Conservation (phyloP, 805 yeast genomes). For the Brettanomyces sp. region DNA sequence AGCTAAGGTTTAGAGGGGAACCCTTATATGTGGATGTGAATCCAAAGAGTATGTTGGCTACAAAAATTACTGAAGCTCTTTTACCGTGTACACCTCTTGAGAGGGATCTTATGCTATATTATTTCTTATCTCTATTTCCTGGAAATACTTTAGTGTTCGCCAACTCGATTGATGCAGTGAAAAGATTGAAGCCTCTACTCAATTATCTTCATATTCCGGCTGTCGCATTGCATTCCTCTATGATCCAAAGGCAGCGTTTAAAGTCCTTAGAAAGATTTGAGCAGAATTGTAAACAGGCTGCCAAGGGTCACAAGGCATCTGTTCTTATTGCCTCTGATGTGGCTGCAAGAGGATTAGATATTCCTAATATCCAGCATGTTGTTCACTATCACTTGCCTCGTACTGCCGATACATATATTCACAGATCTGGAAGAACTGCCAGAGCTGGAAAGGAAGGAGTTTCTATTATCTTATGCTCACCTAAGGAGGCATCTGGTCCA, state of each 20-base stretch:
- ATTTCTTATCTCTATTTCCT: conserved; percentile 76
- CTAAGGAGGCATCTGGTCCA: conserved; percentile 89
- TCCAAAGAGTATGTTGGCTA: conserved; percentile 73
- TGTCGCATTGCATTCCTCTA: conserved; percentile 81
- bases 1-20: conserved; percentile 57
- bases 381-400: conserved; percentile 94
- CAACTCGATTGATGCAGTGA: conserved; percentile 91
- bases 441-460: conserved; percentile 93
- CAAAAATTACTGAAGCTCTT: conserved; percentile 70
- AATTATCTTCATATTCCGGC: conserved; percentile 58
- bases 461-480: conserved; percentile 87
- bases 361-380: conserved; percentile 83
- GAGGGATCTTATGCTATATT: conserved; percentile 83
- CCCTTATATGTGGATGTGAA: conserved; percentile 78
- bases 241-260: conserved; percentile 90
- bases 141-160: conserved; percentile 88
- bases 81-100: conserved; percentile 88
- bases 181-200: conserved; percentile 69
- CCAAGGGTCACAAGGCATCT: conserved; percentile 38
- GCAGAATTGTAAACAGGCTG: conserved; percentile 28
- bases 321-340: conserved; percentile 92
- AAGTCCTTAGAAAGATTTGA: conserved; percentile 76
- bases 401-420: conserved; percentile 88
- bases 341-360: conserved; percentile 96
- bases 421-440: conserved; percentile 97